Base-by-base conservation (phyloP, 352 stramenopile species). In the Phytophthora sp. region DNA sequence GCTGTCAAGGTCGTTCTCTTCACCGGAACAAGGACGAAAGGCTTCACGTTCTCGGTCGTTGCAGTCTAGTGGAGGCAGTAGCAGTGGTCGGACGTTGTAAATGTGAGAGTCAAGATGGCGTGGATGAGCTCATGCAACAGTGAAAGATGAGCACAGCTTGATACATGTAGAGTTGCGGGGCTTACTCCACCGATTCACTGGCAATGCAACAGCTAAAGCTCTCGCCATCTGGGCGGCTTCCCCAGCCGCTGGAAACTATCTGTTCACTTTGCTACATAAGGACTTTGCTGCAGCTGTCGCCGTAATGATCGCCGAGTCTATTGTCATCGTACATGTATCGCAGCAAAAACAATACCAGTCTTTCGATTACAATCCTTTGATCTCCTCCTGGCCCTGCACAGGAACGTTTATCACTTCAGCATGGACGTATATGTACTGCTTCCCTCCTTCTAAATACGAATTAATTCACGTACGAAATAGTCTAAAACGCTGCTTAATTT, bases 51-150 rank as follows among this genome's bases (percentile, higher is more conserved):
- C 16, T 66, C 41, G 18, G 42, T 16, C 13, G 55, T 62, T 18
- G 46, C n/a, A 3, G 51, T 21, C 16, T 54, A 16, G 3, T 26
- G 24, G 9, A 20, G 9, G 31, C 31, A 3, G 38, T 49, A 18
- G 6, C 41, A 30, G 0, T 29, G 35, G 38, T 56, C 2, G 16
- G 36, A 55, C 23, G 44, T 8, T 12, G 57, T 9, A 16, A 59
- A 68, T 63, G 63, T 29, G 42, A 53, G 53, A 72, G 57, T 72
- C 57, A 54, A 30, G 15, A 27, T 45, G 23, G 27, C 29, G 3
- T 44, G 53, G 11, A 27, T 56, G 45, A 64, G 11, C 45, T 47
- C 39, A 46, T 33, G 5, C 24, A 18, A 31, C 15, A 24, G 41
- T 20, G 21, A 27, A n/a, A 9, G 35, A 57, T 57, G 44, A 64